These are phyloP conservation scores for Isatis lusitanica DNA, from an alignment of 441 rosid genomes.

Conservation along the genomic window DNA sequence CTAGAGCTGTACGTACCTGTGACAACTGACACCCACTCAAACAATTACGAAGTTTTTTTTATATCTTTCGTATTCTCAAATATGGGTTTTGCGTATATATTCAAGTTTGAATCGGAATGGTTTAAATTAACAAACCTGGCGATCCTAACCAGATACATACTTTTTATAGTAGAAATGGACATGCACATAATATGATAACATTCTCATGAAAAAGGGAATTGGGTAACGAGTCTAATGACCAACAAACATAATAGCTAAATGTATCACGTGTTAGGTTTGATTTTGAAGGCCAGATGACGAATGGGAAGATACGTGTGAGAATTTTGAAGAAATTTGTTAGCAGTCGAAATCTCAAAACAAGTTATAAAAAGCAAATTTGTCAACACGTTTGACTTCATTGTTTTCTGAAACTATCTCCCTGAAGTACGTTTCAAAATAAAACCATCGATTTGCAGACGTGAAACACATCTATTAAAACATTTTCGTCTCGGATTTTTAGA, in stretches of 20 bases:
- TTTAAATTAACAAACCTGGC: neutral
- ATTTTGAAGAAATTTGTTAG: conserved; percentile 27
- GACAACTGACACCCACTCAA: neutral
- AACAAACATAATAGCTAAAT: conserved; percentile 29
- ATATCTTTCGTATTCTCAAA: neutral
- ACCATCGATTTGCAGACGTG: neutral
- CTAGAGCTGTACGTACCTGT: neutral
- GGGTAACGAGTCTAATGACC: neutral
- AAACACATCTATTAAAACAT: conserved; percentile 2
- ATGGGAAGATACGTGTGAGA: conserved; percentile 22
- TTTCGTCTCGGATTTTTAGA: neutral
- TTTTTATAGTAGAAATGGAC: neutral
- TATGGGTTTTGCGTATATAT: neutral
- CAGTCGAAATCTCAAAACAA: conserved; percentile 23
- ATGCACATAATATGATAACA: neutral
- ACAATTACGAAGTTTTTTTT: neutral
- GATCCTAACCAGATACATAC: neutral
- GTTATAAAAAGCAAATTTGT: conserved; percentile 1
- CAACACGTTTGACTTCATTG: conserved; percentile 26
- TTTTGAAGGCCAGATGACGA: conserved; percentile 34
- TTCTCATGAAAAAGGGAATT: conserved; percentile 19
- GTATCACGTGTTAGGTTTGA: conserved; percentile 34
- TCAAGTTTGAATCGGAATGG: neutral
- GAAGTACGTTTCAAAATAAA: neutral
- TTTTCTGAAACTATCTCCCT: neutral